phyloP scores from a whole-genome alignment of 208 protist species.

The Leishmania lainsoni region DNA sequence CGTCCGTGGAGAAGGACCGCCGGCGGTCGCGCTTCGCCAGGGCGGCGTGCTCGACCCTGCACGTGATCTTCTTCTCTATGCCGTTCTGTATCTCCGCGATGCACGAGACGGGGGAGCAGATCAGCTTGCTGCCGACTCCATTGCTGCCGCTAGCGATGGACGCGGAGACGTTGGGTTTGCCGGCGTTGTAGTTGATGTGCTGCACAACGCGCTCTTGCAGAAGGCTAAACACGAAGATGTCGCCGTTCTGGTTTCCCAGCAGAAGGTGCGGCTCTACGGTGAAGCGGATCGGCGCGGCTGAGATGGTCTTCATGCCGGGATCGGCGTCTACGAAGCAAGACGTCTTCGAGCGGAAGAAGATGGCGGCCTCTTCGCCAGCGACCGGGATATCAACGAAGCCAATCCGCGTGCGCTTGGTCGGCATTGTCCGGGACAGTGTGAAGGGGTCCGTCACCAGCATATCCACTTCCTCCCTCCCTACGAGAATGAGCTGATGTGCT shows the following conservation, averaged over 20 bases:
- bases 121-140: conserved; percentile 42
- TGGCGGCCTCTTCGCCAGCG: conserved; percentile 11
- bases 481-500: conserved; percentile 64
- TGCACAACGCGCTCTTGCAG: conserved; percentile 71
- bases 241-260: conserved; percentile 86
- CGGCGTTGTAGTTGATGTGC: conserved; percentile 72
- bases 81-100: conserved; percentile 81
- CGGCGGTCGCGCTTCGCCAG: conserved; percentile 45
- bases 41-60: conserved; percentile 47
- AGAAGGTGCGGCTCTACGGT: conserved; percentile 83
- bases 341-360: conserved; percentile 31
- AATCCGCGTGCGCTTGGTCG: conserved; percentile 10
- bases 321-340: conserved; percentile 77
- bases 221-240: conserved; percentile 74
- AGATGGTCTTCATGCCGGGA: conserved; percentile 58
- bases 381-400: conserved; percentile 29
- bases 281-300: conserved; percentile 71
- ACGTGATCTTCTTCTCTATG: conserved; percentile 56
- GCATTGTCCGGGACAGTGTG: conserved; percentile 12
- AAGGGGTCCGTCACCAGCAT: conserved; percentile 2
- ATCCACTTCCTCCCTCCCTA: conserved; percentile 50
- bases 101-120: conserved; percentile 65
- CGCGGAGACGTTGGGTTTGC: conserved; percentile 20
- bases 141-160: conserved; percentile 23
- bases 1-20: conserved; percentile 13